Evolutionary conservation across 2,329 filamentous ascomycete species (phyloP).

Genomic region (Botrytis medusae): DNA sequence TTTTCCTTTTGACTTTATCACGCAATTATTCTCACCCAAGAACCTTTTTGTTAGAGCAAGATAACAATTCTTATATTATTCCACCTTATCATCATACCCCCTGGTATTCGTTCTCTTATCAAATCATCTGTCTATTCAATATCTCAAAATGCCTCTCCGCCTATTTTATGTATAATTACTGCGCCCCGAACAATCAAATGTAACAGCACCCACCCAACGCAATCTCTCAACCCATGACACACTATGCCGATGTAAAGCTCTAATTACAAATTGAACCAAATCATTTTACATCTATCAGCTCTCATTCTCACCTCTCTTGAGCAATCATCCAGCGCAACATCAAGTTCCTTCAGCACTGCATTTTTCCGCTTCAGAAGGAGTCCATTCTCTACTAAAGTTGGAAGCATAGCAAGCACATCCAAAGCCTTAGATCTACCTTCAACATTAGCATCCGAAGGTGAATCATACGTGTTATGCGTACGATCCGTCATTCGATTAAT

Average conservation of each 20-base stretch:
- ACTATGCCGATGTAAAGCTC: background rate
- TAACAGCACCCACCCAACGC: background rate
- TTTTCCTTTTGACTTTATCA: background rate
- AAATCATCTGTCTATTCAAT: background rate
- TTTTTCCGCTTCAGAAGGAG: conserved; percentile 27
- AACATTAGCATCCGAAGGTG: conserved; percentile 32
- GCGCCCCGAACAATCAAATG: background rate
- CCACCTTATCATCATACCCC: too few relatives aligned
- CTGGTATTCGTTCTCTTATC: background rate
- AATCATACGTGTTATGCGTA: conserved; percentile 34
- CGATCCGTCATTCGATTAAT: conserved; percentile 37
- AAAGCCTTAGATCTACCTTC: conserved; percentile 33
- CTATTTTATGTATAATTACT: background rate
- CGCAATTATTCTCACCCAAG: background rate
- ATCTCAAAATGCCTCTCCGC: background rate
- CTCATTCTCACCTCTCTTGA: conserved; percentile 32
- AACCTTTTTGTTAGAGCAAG: too few relatives aligned
- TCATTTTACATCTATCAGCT: conserved; percentile 32
- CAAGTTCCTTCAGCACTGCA: conserved; percentile 32
- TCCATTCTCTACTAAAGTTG: conserved; percentile 26
- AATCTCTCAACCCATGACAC: background rate
- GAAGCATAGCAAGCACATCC: conserved; percentile 35
- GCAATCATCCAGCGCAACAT: conserved; percentile 34
- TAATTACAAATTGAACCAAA: conserved; percentile 30
- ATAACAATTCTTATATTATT: background rate